phyloP scores from a whole-genome alignment of 1,284 basidiomycete species.

The Sporisorium exsertum region DNA sequence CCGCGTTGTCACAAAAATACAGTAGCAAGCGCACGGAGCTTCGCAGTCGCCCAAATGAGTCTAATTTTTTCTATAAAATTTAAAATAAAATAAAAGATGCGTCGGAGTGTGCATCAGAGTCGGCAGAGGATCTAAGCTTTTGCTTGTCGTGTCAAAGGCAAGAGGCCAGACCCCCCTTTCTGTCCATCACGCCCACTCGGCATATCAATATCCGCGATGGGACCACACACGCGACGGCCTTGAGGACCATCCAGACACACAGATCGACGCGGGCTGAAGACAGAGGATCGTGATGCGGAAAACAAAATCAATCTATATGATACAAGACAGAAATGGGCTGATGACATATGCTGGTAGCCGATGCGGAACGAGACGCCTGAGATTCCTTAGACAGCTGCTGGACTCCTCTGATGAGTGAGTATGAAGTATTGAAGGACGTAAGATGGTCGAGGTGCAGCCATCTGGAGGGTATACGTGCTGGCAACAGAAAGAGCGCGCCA shows the following conservation, averaged over 20 bases:
- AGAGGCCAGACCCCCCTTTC: background rate
- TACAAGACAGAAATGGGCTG: background rate
- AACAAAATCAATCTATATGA: background rate
- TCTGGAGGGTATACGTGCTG: background rate
- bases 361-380: background rate
- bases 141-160: background rate
- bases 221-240: background rate
- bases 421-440: background rate
- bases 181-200: background rate
- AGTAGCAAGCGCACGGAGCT: background rate
- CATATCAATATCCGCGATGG: background rate
- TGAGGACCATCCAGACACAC: background rate
- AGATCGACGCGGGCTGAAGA: background rate
- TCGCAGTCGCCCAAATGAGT: background rate
- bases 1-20: background rate
- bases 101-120: background rate
- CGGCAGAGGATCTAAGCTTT: background rate
- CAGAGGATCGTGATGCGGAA: background rate
- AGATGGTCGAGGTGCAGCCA: background rate
- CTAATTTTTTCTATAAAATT: background rate
- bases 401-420: background rate
- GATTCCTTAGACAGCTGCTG: background rate
- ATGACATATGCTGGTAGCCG: background rate
- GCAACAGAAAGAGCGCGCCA: background rate
- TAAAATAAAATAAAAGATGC: background rate